A percentile compares a stretch with the other conserved stretches of the same genome.
phyloP scores from a whole-genome alignment of 2,329 filamentous ascomycete genomes.

The Exophiala sp. region DNA sequence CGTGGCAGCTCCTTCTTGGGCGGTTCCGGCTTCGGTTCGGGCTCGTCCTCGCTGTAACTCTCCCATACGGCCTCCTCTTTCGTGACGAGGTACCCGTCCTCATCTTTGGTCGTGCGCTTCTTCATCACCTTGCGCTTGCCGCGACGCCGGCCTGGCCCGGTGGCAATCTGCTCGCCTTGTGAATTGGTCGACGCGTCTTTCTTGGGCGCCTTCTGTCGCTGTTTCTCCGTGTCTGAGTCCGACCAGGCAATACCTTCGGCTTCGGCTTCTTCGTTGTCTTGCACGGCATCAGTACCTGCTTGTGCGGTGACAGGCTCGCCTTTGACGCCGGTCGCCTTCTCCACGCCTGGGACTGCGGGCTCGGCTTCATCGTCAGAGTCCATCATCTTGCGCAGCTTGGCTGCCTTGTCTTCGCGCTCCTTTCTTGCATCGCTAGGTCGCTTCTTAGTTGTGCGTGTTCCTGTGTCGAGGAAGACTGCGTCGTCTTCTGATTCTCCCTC shows the following conservation, averaged over 20 bases:
- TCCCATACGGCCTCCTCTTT: conserved; percentile 84
- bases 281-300: conserved; percentile 20
- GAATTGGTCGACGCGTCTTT: conserved; percentile 31
- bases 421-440: conserved; percentile 22
- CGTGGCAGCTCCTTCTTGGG: conserved; percentile 32
- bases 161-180: conserved; percentile 34
- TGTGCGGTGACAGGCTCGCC: conserved; percentile 12
- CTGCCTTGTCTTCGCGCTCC: conserved; percentile 54
- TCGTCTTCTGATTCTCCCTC: conserved; percentile 56
- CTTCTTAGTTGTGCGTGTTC: conserved; percentile 37
- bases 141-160: conserved; percentile 63
- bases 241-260: conserved; percentile 45
- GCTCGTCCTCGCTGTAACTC: conserved; percentile 88
- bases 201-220: conserved; percentile 36
- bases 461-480: conserved; percentile 45
- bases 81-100: conserved; percentile 87
- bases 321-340: conserved; percentile 23
- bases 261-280: conserved; percentile 55
- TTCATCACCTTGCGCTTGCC: conserved; percentile 78
- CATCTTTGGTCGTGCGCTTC: conserved; percentile 82
- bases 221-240: conserved; percentile 22
- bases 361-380: conserved; percentile 58
- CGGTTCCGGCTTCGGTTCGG: conserved; percentile 46
- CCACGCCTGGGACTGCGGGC: conserved; percentile 25
- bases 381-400: conserved; percentile 70